phyloP scores from a whole-genome alignment of 169 alveolate genomes.

The Plasmodium inui region DNA sequence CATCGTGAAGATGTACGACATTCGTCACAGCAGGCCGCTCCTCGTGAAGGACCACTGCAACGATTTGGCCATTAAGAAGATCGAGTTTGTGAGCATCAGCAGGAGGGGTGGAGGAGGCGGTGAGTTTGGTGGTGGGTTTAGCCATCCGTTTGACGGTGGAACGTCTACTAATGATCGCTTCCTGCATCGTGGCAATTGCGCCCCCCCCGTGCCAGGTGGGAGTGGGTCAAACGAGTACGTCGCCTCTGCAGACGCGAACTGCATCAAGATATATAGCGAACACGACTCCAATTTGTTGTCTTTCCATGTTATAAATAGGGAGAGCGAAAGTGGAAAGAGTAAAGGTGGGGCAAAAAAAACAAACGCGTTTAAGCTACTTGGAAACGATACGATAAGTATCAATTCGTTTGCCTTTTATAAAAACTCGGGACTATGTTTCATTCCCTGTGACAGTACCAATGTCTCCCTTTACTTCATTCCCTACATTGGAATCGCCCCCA shows the following conservation, averaged over 20 bases:
- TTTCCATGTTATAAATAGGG: constrained; percentile 72
- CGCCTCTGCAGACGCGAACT: constrained; percentile 81
- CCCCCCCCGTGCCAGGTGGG: not conserved
- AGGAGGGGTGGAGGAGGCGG: constrained; percentile 29
- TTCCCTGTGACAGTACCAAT: constrained; percentile 94
- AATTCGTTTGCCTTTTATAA: constrained; percentile 85
- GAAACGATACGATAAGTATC: constrained; percentile 58
- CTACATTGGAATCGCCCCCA: constrained; percentile 96
- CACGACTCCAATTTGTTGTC: constrained; percentile 70
- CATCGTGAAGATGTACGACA: constrained; percentile 78
- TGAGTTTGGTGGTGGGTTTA: no score
- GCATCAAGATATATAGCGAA: constrained; percentile 78
- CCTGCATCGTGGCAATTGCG: not conserved
- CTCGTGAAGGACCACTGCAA: constrained; percentile 78
- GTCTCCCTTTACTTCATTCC: constrained; percentile 95
- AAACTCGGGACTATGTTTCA: constrained; percentile 93
- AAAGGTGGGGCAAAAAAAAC: not conserved
- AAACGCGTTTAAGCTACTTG: constrained; percentile 28
- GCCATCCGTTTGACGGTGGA: no score
- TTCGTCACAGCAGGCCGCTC: constrained; percentile 81
- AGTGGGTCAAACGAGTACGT: constrained; percentile 74
- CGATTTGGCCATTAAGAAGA: constrained; percentile 78
- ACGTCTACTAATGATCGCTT: not conserved
- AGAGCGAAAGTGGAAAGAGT: constrained; percentile 33
- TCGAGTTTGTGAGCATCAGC: constrained; percentile 78